phyloP scores from a whole-genome alignment of 2,329 filamentous ascomycete genomes.

The Exophiala sideris region DNA sequence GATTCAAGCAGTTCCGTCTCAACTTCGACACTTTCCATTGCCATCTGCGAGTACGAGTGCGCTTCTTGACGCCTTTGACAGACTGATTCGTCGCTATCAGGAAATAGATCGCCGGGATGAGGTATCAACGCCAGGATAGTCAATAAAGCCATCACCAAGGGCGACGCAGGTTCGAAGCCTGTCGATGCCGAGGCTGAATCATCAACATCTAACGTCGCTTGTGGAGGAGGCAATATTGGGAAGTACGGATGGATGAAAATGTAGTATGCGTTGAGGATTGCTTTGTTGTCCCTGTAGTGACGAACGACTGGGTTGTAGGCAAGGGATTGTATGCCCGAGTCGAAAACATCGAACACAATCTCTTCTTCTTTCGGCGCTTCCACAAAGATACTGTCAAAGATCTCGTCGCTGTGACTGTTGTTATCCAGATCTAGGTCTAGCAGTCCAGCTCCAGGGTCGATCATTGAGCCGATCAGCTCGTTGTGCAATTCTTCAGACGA shows the following conservation, averaged over 20 bases:
- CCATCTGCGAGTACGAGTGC: constrained; percentile 5
- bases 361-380: not conserved
- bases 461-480: constrained; percentile 12
- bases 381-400: constrained; percentile 10
- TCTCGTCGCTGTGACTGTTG: constrained; percentile 7
- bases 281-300: constrained; percentile 2
- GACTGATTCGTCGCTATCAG: constrained; percentile 1
- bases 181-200: constrained; percentile 3
- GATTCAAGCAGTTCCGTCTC: constrained; percentile 12
- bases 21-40: constrained; percentile 10
- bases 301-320: constrained; percentile 1
- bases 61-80: constrained; percentile 4
- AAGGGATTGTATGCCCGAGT: not conserved
- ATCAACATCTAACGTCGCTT: not conserved
- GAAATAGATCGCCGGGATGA: constrained; percentile 5
- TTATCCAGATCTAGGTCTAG: constrained; percentile 2
- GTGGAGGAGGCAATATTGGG: constrained; percentile 10
- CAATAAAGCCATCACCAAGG: constrained; percentile 10
- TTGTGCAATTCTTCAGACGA: constrained; percentile 5
- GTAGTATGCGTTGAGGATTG: constrained; percentile 14
- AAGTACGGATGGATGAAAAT: constrained; percentile 16
- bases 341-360: not conserved
- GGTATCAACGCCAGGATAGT: constrained; percentile 10
- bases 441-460: constrained; percentile 10
- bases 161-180: constrained; percentile 8